Evolutionary conservation across 176 grass and related monocot species (phyloP).

Genomic region (Alloteropsis semialata): DNA sequence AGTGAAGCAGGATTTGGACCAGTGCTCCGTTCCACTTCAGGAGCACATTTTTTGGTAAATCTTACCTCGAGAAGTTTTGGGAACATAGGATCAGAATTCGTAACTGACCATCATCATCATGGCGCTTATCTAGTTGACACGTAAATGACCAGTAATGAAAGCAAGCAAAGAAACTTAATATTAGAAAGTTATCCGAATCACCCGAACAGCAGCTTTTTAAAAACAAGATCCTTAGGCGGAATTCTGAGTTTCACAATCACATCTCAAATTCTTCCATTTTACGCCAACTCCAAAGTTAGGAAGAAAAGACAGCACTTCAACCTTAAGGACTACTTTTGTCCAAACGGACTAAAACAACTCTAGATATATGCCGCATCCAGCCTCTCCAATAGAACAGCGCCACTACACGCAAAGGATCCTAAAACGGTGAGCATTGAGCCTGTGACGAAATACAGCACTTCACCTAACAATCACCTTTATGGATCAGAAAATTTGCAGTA

Average conservation of each 20-base stretch:
- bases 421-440: neutral
- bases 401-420: neutral
- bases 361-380: neutral
- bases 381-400: neutral
- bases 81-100: neutral
- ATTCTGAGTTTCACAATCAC: neutral
- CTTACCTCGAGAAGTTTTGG: neutral
- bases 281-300: neutral
- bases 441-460: constrained; percentile 7
- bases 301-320: constrained; percentile 28
- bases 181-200: neutral
- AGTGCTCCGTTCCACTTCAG: neutral
- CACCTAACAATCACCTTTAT: constrained; percentile 15
- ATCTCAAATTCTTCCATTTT: constrained; percentile 15
- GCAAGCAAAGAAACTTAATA: neutral
- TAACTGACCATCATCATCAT: neutral
- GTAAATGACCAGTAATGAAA: neutral
- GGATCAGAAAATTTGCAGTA: constrained; percentile 10
- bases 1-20: neutral
- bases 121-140: neutral
- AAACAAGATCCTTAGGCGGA: neutral
- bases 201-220: neutral
- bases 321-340: constrained; percentile 20
- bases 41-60: neutral
- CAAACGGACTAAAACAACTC: constrained; percentile 1